These are phyloP conservation scores for Psophocarpus tetragonolobus DNA, from an alignment of 306 rosid genomes.

Conservation along the genomic window DNA sequence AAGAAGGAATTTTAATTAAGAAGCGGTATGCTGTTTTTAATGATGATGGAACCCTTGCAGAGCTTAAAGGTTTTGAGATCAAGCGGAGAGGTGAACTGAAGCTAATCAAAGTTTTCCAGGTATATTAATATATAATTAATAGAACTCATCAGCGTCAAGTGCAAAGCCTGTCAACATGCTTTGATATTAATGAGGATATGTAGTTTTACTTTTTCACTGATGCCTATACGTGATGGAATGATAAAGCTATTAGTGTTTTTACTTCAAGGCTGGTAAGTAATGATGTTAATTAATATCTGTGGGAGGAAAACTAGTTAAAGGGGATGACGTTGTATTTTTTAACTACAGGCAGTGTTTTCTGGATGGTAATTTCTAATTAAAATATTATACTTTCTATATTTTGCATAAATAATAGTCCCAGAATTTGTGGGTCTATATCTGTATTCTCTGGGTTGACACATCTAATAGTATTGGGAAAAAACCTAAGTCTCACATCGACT, in stretches of 20 bases:
- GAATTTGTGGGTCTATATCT: not conserved
- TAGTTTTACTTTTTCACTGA: not conserved
- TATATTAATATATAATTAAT: constrained; percentile 37
- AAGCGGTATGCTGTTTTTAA: constrained; percentile 98
- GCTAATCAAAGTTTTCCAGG: constrained; percentile 99
- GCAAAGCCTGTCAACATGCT: not conserved
- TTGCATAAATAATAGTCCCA: constrained; percentile 2
- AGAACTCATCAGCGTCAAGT: constrained; percentile 17
- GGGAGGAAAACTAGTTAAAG: constrained; percentile 18
- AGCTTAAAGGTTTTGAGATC: constrained; percentile 99
- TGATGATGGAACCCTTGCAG: constrained; percentile 97
- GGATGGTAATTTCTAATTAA: not conserved
- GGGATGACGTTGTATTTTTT: not conserved
- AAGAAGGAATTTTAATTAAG: constrained; percentile 96
- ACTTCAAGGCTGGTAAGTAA: constrained; percentile 4
- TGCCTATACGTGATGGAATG: not conserved
- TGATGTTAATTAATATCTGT: not conserved
- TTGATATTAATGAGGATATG: constrained; percentile 24
- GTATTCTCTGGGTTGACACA: not conserved
- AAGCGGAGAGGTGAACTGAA: constrained; percentile 99
- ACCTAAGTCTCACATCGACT: too few species aligned
- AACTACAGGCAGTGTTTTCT: not conserved
- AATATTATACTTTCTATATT: not conserved
- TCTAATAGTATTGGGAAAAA: constrained; percentile 20
- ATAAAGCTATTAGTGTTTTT: not conserved